Evolutionary conservation across 768 basidiomycete species (phyloP).

Genomic region (Tricholoma bakamatsutake): DNA sequence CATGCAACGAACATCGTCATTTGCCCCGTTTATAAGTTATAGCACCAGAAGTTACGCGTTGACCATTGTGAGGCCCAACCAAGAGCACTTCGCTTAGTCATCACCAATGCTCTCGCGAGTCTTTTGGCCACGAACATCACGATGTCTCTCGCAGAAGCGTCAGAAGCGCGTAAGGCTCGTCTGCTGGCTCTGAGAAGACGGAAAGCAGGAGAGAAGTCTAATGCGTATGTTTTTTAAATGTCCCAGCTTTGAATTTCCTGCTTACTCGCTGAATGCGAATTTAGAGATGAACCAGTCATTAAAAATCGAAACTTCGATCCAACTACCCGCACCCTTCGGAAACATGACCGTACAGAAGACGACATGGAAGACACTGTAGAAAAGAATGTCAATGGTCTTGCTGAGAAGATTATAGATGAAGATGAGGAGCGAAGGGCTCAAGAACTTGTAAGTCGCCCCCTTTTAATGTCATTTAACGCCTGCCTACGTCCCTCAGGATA

Average conservation of each 20-base stretch:
- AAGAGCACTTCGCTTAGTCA: constrained; percentile 25
- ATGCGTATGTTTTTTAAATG: constrained; percentile 26
- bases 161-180: constrained; percentile 78
- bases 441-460: constrained; percentile 67
- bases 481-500: constrained; percentile 46
- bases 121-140: too few species aligned
- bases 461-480: neutral
- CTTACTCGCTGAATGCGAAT: constrained; percentile 7
- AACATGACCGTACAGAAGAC: constrained; percentile 49
- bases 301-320: constrained; percentile 88
- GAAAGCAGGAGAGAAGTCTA: constrained; percentile 49
- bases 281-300: constrained; percentile 41
- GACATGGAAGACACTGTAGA: constrained; percentile 82
- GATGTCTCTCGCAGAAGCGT: constrained; percentile 69
- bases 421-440: constrained; percentile 82
- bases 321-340: constrained; percentile 71
- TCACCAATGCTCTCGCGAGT: constrained; percentile 7
- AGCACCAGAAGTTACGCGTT: neutral
- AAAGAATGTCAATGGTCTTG: constrained; percentile 74
- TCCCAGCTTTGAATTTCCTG: neutral
- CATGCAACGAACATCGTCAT: constrained; percentile 26
- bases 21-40: neutral
- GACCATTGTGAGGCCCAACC: neutral
- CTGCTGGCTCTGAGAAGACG: constrained; percentile 69
- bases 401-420: constrained; percentile 78